Base-by-base conservation (phyloP, 768 basidiomycete species). In the Russula emetica region DNA sequence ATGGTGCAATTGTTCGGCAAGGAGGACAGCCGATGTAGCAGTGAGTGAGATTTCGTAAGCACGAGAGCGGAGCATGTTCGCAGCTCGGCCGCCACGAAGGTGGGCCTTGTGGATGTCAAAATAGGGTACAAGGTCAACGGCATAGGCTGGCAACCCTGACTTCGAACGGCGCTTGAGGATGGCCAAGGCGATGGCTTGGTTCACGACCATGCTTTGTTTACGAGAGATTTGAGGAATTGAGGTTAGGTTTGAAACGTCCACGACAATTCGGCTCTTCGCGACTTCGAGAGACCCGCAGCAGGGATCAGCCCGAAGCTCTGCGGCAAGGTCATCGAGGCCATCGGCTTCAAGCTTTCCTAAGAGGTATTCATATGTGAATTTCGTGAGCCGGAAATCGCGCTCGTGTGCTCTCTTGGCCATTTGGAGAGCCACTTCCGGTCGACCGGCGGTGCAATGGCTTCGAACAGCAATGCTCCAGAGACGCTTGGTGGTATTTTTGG, bases 391-490 rank as follows among this genome's bases (percentile, higher is more conserved):
- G 55, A 76, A 72, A 9, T 60, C 63, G 1, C 71, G 71, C 10
- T 73, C 59, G 2, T 66, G 66, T 11, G 75, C 74, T 13, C 72
- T 68, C 5, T 78, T 79, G n/a, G 84, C 69, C 49, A 85, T 71
- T n/a, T 67, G 55, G n/a, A 84, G 40, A 3, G 84, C 84, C 22
- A 75, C 75, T 0, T 76, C 71, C 2, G 76, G 58, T 34, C 78
- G 74, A 18, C 78, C 76, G 4, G 74, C 71, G 16, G 72, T 66
- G 9, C 77, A 77, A 22, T 83, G 75, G 11, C 71, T 74, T 53
- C 77, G 74, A 24, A 87, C 71, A 2, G 79, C 79, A 14, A 74
- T 50, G n/a, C 72, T 78, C 72, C 71, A 80, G 58, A 60, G 67
- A 34, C 55, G 40, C 30, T 40, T 58, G 18, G 60, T 59, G n/a